These are phyloP conservation scores for Adansonia rubrostipa DNA, from an alignment of 441 rosid species.

Conservation along the genomic window DNA sequence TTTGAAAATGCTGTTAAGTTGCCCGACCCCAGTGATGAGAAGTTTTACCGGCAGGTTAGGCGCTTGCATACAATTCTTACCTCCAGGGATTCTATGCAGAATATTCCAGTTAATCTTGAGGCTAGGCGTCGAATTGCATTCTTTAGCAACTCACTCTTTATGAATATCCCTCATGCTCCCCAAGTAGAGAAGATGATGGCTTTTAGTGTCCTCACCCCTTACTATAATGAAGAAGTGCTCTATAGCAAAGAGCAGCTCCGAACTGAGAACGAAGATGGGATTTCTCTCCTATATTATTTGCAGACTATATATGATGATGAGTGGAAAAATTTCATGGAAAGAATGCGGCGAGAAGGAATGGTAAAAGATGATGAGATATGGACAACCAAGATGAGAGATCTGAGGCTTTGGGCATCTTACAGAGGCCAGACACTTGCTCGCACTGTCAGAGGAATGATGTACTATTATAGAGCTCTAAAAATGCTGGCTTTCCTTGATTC, in stretches of 20 bases:
- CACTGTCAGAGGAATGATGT: constrained; percentile 80
- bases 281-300: constrained; percentile 78
- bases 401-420: constrained; percentile 79
- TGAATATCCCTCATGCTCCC: constrained; percentile 96
- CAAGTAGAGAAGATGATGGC: constrained; percentile 97
- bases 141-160: constrained; percentile 87
- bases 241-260: constrained; percentile 83
- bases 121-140: constrained; percentile 90
- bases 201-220: constrained; percentile 86
- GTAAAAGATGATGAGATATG: constrained; percentile 61
- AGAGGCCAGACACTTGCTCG: constrained; percentile 78
- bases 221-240: constrained; percentile 81
- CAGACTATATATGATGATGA: constrained; percentile 90
- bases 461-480: constrained; percentile 69
- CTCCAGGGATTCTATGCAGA: constrained; percentile 79
- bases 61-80: constrained; percentile 82
- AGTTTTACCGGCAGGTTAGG: constrained; percentile 74
- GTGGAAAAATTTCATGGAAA: constrained; percentile 82
- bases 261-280: constrained; percentile 87
- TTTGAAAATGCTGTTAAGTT: constrained; percentile 69
- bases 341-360: constrained; percentile 85
- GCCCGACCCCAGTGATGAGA: constrained; percentile 68
- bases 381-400: constrained; percentile 63
- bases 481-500: constrained; percentile 76
- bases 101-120: constrained; percentile 78